Percentiles rank a stretch among this genome's conserved stretches.
Conservation (phyloP, 2,329 filamentous ascomycete species). For the Fusarium scirpi region DNA sequence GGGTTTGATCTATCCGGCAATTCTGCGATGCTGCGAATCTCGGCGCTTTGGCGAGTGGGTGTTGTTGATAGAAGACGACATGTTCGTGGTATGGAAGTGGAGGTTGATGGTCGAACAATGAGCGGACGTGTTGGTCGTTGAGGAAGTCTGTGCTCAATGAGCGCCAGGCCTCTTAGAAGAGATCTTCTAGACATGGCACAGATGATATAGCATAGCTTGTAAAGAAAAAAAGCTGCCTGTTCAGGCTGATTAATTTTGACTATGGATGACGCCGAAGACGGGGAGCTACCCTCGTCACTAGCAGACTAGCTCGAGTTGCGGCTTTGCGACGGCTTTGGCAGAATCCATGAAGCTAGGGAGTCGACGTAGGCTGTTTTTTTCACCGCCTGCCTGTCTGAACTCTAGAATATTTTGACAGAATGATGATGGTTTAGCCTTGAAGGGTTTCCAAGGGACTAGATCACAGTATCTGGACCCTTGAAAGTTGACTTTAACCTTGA, state of each 20-base stretch:
- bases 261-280: slow-evolving; percentile 34
- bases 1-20: slow-evolving; percentile 53
- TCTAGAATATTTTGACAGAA: not conserved
- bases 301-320: not conserved
- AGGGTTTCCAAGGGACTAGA: not conserved
- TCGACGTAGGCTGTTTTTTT: slow-evolving; percentile 30
- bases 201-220: slow-evolving; percentile 13
- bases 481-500: not conserved
- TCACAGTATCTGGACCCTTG: not conserved
- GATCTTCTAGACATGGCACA: slow-evolving; percentile 42
- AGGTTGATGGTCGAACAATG: slow-evolving; percentile 1
- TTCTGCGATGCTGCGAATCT: slow-evolving; percentile 49
- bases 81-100: not conserved
- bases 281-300: slow-evolving; percentile 15
- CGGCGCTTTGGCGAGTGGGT: slow-evolving; percentile 50
- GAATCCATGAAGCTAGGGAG: slow-evolving; percentile 14
- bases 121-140: slow-evolving; percentile 1
- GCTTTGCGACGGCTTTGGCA: slow-evolving; percentile 37
- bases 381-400: slow-evolving; percentile 42
- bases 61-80: slow-evolving; percentile 64
- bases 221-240: slow-evolving; percentile 5
- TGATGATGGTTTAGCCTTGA: not conserved
- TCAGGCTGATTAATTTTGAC: slow-evolving; percentile 25
- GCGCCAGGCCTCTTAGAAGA: slow-evolving; percentile 28
- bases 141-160: slow-evolving; percentile 11